A percentile compares a stretch with the other conserved stretches of the same genome.
Conservation (phyloP, 257 asterid species). For the Cynanchum wilfordii region DNA sequence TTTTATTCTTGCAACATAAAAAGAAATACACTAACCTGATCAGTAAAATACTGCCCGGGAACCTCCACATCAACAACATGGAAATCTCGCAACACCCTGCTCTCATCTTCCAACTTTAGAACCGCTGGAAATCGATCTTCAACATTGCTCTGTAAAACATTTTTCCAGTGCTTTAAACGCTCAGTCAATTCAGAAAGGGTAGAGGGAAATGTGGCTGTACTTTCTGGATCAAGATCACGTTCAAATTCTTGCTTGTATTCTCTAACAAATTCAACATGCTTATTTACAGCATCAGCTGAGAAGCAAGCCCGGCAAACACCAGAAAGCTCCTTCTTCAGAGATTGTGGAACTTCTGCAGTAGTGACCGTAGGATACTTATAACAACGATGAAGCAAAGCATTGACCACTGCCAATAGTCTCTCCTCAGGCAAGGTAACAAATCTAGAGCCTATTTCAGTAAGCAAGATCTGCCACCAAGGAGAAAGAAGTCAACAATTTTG, state of each 20-base stretch:
- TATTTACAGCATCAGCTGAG: constrained; percentile 98
- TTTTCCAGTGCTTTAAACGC: constrained; percentile 93
- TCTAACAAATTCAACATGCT: constrained; percentile 94
- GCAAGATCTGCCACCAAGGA: constrained; percentile 55
- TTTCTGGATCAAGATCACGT: constrained; percentile 97
- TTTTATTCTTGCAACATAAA: neutral
- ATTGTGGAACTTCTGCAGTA: constrained; percentile 97
- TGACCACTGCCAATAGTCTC: constrained; percentile 94
- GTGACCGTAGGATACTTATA: constrained; percentile 98
- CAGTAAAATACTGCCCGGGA: constrained; percentile 96
- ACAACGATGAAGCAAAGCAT: constrained; percentile 98
- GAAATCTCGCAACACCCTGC: constrained; percentile 94
- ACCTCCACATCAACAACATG: constrained; percentile 97
- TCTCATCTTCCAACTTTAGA: constrained; percentile 94
- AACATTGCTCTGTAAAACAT: constrained; percentile 90
- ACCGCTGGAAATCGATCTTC: constrained; percentile 98
- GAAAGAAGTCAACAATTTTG: neutral
- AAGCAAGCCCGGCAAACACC: constrained; percentile 99
- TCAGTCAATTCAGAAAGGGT: constrained; percentile 95
- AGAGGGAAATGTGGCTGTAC: constrained; percentile 84
- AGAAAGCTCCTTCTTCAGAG: constrained; percentile 97
- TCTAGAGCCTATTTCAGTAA: constrained; percentile 93
- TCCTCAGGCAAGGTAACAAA: constrained; percentile 98
- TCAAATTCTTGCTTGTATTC: constrained; percentile 98
- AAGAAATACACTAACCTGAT: constrained; percentile 52